phyloP scores from a whole-genome alignment of 805 yeast genomes.

The Peterozyma toletana region DNA sequence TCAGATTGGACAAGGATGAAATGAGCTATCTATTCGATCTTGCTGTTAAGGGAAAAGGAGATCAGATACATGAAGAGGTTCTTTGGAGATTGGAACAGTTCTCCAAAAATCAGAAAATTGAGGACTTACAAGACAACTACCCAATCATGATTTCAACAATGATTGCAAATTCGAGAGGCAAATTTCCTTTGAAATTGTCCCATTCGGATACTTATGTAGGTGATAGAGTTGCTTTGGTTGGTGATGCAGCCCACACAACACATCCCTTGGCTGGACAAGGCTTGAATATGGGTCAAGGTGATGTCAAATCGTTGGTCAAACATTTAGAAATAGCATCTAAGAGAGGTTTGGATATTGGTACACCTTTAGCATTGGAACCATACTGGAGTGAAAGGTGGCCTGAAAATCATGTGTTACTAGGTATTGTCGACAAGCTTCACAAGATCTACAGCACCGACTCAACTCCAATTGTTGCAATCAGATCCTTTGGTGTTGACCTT shows the following conservation, averaged over 20 bases:
- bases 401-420: constrained; percentile 70
- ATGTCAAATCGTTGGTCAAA: constrained; percentile 62
- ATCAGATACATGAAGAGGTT: constrained; percentile 56
- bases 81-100: constrained; percentile 56
- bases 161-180: constrained; percentile 62
- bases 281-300: constrained; percentile 94
- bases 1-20: constrained; percentile 73
- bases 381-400: constrained; percentile 83
- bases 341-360: constrained; percentile 87
- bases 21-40: constrained; percentile 57
- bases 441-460: constrained; percentile 74
- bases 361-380: constrained; percentile 72
- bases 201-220: constrained; percentile 88
- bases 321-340: constrained; percentile 65
- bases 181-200: constrained; percentile 80
- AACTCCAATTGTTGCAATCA: constrained; percentile 63
- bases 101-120: constrained; percentile 22
- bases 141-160: constrained; percentile 65
- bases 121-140: constrained; percentile 47
- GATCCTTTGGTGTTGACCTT: constrained; percentile 70
- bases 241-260: constrained; percentile 97
- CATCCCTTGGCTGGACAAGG: constrained; percentile 99
- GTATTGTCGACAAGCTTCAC: constrained; percentile 87
- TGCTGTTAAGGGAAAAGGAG: constrained; percentile 24
- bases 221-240: constrained; percentile 85